phyloP scores from a whole-genome alignment of 169 alveolate species.

The Babesia caballi region DNA sequence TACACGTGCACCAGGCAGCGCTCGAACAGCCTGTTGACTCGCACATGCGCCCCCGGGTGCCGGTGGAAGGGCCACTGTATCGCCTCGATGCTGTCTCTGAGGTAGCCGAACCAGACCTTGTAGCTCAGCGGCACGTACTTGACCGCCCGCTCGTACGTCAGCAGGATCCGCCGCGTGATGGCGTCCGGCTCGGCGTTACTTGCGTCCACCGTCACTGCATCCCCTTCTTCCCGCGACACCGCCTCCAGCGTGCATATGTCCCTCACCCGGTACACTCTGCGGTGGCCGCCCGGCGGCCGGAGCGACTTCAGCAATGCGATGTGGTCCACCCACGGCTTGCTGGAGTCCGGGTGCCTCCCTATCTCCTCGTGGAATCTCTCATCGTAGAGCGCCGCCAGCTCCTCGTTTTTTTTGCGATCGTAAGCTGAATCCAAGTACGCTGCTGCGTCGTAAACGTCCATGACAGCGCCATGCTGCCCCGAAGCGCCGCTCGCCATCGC shows the following conservation, averaged over 20 bases:
- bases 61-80: conserved; percentile 19
- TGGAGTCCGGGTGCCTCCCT: conserved; percentile 40
- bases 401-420: conserved; percentile 38
- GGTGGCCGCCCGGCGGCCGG: conserved; percentile 25
- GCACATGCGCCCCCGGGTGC: conserved; percentile 60
- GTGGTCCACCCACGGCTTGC: conserved; percentile 65
- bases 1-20: conserved; percentile 78
- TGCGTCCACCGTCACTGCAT: not conserved
- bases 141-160: conserved; percentile 84
- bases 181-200: conserved; percentile 19
- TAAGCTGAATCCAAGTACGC: conserved; percentile 22
- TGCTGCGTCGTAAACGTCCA: conserved; percentile 15
- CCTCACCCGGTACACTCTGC: conserved; percentile 22
- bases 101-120: conserved; percentile 87
- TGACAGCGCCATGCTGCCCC: not conserved
- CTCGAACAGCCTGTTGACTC: conserved; percentile 78
- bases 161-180: conserved; percentile 69
- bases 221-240: not conserved
- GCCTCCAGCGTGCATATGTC: conserved; percentile 45
- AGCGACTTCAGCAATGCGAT: conserved; percentile 54
- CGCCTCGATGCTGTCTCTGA: conserved; percentile 59
- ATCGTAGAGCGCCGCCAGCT: conserved; percentile 55
- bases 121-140: conserved; percentile 83
- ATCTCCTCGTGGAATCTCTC: conserved; percentile 60
- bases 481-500: not conserved